Evolutionary conservation across 1,139 yeast species (phyloP).

Genomic region (Saccharomycopsis hybrid): DNA sequence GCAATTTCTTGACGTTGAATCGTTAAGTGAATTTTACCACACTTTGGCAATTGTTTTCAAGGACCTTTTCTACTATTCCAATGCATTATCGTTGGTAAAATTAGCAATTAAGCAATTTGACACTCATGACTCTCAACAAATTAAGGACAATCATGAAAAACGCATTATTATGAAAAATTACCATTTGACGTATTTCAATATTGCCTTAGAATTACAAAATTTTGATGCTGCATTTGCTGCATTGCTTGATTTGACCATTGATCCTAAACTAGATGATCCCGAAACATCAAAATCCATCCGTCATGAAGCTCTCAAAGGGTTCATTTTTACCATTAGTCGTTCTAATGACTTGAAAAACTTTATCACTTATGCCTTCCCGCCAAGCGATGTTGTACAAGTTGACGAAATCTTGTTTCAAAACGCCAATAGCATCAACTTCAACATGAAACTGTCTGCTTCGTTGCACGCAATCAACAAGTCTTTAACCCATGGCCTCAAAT

Average conservation of each 20-base stretch:
- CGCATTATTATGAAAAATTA: constrained; percentile 22
- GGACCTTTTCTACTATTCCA: constrained; percentile 23
- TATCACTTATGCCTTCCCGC: constrained; percentile 23
- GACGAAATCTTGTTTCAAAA: constrained; percentile 37
- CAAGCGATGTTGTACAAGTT: constrained; percentile 26
- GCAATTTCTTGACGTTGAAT: constrained; percentile 22
- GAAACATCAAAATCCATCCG: constrained; percentile 21
- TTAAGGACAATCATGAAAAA: background rate
- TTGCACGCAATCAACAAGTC: constrained; percentile 21
- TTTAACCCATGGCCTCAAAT: constrained; percentile 34
- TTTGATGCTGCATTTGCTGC: constrained; percentile 25
- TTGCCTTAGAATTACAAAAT: constrained; percentile 25
- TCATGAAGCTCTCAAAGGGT: constrained; percentile 23
- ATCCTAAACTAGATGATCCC: constrained; percentile 6
- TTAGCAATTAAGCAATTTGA: constrained; percentile 28
- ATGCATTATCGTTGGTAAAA: constrained; percentile 26
- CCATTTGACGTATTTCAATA: constrained; percentile 24
- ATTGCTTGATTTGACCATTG: constrained; percentile 14
- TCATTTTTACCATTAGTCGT: constrained; percentile 21
- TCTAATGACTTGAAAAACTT: constrained; percentile 25
- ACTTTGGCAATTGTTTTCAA: constrained; percentile 25
- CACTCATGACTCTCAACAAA: background rate
- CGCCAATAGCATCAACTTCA: constrained; percentile 30
- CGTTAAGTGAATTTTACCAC: constrained; percentile 25
- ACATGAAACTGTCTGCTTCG: constrained; percentile 1